Percentiles rank a stretch among this genome's conserved stretches.
Evolutionary conservation across 768 basidiomycete species (phyloP).

Genomic region (Rhizopogon vesiculosus): DNA sequence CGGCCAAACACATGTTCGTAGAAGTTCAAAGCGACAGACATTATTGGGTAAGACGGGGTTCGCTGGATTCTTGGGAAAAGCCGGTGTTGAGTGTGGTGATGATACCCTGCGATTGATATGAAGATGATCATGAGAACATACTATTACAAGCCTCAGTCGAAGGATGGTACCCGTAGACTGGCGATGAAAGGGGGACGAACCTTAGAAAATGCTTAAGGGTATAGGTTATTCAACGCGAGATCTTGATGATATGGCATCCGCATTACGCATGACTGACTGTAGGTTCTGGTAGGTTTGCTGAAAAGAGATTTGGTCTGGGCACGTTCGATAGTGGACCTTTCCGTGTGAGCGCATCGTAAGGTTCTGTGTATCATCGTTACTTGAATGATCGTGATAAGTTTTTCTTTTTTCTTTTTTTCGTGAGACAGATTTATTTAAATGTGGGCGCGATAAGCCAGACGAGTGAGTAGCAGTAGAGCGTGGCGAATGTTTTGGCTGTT

Average conservation of each 20-base stretch:
- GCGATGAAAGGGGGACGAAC: neutral
- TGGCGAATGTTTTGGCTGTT: too few relatives aligned
- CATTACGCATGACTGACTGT: neutral
- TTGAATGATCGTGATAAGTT: neutral
- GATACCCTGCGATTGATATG: conserved; percentile 14
- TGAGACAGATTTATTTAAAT: neutral
- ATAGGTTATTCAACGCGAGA: neutral
- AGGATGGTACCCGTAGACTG: conserved; percentile 6
- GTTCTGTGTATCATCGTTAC: neutral
- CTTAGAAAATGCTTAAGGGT: neutral
- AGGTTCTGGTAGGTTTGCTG: neutral
- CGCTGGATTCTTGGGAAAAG: conserved; percentile 1
- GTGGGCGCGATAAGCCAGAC: neutral
- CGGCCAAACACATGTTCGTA: conserved; percentile 22
- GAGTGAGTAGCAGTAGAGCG: neutral
- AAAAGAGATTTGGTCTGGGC: neutral
- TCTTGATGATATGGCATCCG: neutral
- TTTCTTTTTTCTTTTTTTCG: neutral
- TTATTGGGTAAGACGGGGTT: neutral
- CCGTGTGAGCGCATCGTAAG: neutral
- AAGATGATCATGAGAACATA: conserved; percentile 21
- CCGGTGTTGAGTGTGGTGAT: conserved; percentile 13
- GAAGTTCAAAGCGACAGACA: conserved; percentile 6
- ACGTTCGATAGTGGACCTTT: neutral
- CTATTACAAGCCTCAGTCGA: conserved; percentile 10